These are phyloP conservation scores for Euclidium syriacum DNA, from an alignment of 345 rosid species.

Conservation along the genomic window DNA sequence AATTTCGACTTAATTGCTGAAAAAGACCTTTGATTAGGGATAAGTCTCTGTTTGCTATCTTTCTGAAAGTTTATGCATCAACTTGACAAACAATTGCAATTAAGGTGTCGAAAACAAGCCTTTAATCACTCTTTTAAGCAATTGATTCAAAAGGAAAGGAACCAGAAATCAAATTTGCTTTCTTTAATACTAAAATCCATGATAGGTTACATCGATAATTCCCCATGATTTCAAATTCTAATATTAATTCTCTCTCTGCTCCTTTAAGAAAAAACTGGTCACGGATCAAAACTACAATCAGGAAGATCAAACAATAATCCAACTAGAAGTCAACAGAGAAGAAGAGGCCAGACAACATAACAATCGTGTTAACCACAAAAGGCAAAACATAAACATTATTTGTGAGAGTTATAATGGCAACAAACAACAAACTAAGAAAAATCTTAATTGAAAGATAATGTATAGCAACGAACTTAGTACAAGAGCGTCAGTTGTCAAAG, in stretches of 20 bases:
- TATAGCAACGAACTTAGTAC: slow-evolving; percentile 8
- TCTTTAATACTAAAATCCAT: not conserved
- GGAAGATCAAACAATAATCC: slow-evolving; percentile 2
- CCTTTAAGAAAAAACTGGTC: too few species aligned
- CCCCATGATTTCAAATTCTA: too few species aligned
- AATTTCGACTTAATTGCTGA: not conserved
- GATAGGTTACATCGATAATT: not conserved
- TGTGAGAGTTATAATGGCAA: slow-evolving; percentile 7
- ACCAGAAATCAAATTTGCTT: not conserved
- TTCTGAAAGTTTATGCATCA: not conserved
- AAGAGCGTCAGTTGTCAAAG: not conserved
- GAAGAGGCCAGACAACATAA: not conserved
- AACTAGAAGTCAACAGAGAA: slow-evolving; percentile 7
- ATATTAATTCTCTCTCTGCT: too few species aligned
- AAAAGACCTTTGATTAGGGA: not conserved
- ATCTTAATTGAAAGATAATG: not conserved
- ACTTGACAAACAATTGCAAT: not conserved
- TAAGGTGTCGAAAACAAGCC: not conserved
- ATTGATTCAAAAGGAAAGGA: not conserved
- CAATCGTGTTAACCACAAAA: slow-evolving; percentile 5
- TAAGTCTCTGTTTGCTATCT: not conserved
- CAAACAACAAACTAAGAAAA: slow-evolving; percentile 12
- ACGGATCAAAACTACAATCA: too few species aligned
- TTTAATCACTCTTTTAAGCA: not conserved
- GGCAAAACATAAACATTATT: slow-evolving; percentile 7